Conservation (phyloP, 176 grass and related monocot species). For the Oryza rufipogon region DNA sequence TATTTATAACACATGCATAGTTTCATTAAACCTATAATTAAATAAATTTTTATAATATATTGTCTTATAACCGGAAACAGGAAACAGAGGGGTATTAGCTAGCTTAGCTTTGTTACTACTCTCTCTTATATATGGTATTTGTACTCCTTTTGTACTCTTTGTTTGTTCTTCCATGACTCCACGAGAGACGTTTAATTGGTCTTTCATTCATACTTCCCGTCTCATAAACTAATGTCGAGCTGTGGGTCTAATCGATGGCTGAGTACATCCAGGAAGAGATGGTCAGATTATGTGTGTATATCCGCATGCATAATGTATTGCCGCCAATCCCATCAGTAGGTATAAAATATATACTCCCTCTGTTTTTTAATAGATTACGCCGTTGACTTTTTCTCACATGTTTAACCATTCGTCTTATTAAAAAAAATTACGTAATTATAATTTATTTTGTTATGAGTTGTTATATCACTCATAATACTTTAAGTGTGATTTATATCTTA, state of each 20-base stretch:
- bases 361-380: too few species aligned
- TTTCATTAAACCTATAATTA: too few species aligned
- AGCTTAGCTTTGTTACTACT: neutral
- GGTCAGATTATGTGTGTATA: neutral
- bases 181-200: neutral
- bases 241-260: conserved; percentile 4
- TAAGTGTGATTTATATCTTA: too few species aligned
- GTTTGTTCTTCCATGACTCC: neutral
- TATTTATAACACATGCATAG: too few species aligned
- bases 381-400: too few species aligned
- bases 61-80: too few species aligned
- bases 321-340: conserved; percentile 12
- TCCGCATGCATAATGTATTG: conserved; percentile 2
- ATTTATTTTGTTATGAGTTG: too few species aligned
- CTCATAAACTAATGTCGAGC: neutral
- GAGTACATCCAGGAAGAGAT: neutral
- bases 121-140: neutral
- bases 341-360: neutral
- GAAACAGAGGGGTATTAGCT: neutral
- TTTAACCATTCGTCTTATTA: too few species aligned
- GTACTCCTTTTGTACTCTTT: neutral
- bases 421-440: too few species aligned
- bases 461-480: too few species aligned
- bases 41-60: too few species aligned
- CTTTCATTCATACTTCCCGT: neutral